Evolutionary conservation across 2,329 filamentous ascomycete genomes (phyloP).

Genomic region (Colletotrichum sansevieriae): DNA sequence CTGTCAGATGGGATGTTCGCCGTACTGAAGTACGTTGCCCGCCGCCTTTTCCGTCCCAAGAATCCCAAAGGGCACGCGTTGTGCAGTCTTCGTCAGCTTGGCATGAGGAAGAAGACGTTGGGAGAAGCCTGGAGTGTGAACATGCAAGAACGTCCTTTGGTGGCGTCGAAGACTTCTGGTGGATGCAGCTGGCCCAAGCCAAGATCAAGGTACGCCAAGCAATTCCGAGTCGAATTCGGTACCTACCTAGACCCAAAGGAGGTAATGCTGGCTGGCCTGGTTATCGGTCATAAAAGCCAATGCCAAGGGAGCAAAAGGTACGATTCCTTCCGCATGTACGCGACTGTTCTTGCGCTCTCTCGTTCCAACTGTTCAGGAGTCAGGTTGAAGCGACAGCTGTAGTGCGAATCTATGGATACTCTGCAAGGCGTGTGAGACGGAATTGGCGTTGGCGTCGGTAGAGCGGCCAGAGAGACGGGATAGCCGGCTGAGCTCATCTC

Average conservation of each 20-base stretch:
- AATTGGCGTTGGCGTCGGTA: slow-evolving; percentile 1
- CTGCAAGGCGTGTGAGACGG: slow-evolving; percentile 25
- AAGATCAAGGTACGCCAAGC: slow-evolving; percentile 11
- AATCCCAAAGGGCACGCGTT: background rate
- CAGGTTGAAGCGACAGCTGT: slow-evolving; percentile 4
- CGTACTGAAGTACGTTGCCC: background rate
- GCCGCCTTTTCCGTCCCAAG: slow-evolving; percentile 23
- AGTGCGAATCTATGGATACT: background rate
- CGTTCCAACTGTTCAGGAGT: background rate
- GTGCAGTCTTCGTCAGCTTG: background rate
- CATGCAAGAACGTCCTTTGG: slow-evolving; percentile 14
- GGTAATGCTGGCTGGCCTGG: background rate
- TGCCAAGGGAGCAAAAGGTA: background rate
- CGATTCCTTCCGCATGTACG: background rate
- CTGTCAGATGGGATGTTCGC: slow-evolving; percentile 18
- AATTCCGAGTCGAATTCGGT: slow-evolving; percentile 8
- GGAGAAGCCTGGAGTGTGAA: slow-evolving; percentile 1
- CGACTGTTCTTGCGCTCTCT: slow-evolving; percentile 19
- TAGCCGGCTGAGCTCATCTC: slow-evolving; percentile 17
- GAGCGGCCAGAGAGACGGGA: slow-evolving; percentile 7
- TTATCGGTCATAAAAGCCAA: background rate
- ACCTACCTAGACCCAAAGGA: background rate
- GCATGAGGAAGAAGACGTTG: slow-evolving; percentile 13
- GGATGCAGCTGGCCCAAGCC: slow-evolving; percentile 10
- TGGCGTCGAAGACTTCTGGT: slow-evolving; percentile 22